Conservation (phyloP, 257 asterid species). For the Nicotiana otophora region DNA sequence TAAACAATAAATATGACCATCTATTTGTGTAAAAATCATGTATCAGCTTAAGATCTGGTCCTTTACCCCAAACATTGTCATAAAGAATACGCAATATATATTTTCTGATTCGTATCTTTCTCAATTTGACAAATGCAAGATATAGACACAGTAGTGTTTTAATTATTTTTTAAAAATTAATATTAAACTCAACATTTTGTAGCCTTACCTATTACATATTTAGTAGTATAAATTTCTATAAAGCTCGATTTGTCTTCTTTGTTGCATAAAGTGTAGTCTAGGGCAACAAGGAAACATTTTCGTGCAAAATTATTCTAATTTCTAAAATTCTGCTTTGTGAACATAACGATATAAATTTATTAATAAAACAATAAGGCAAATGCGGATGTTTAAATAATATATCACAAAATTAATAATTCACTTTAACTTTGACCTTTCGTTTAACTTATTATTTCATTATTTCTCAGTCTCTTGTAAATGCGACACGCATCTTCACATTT, state of each 20-base stretch:
- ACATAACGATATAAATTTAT: neutral
- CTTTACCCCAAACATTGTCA: neutral
- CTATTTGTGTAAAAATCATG: too few species aligned
- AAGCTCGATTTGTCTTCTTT: too few species aligned
- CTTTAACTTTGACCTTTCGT: neutral
- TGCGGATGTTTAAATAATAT: neutral
- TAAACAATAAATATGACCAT: too few species aligned
- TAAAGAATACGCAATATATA: neutral
- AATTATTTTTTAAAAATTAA: too few species aligned
- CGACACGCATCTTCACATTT: neutral
- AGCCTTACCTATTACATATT: too few species aligned
- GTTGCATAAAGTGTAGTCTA: too few species aligned
- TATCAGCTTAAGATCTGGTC: neutral
- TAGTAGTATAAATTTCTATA: neutral
- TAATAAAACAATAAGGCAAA: neutral
- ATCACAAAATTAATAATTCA: neutral
- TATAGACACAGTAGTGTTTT: too few species aligned
- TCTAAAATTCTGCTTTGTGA: neutral
- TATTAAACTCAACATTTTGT: too few species aligned
- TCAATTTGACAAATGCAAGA: neutral
- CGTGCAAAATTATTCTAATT: too few species aligned
- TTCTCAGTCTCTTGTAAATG: neutral
- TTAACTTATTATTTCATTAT: neutral
- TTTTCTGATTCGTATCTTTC: neutral
- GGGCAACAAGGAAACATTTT: too few species aligned